These are phyloP conservation scores for Thraustochytrium sp. DNA, from an alignment of 352 stramenopile genomes.

Conservation along the genomic window DNA sequence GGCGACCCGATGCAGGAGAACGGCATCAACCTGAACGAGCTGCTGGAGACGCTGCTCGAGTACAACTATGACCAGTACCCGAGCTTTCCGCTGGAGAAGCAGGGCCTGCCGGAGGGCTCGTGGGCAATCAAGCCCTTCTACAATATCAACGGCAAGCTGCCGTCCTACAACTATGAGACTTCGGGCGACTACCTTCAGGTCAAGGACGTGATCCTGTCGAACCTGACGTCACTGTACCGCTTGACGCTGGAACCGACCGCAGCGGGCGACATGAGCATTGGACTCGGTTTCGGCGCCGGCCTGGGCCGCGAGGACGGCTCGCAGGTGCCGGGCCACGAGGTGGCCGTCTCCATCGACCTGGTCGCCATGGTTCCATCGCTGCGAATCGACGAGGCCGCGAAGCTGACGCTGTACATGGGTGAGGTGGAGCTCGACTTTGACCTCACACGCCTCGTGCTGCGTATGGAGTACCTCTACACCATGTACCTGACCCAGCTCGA, in stretches of 20 bases:
- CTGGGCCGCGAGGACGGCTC: background rate
- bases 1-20: background rate
- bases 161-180: background rate
- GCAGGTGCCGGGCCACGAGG: background rate
- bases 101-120: background rate
- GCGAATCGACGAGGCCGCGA: background rate
- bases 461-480: background rate
- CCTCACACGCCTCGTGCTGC: background rate
- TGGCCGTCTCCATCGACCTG: background rate
- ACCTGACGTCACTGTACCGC: background rate
- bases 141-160: background rate
- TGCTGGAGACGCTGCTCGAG: background rate
- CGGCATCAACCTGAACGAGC: slow-evolving; percentile 8
- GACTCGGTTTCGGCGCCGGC: background rate
- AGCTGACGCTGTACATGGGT: background rate
- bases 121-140: background rate
- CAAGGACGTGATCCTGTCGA: background rate
- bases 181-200: background rate
- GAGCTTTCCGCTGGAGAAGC: background rate
- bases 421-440: background rate
- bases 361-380: background rate
- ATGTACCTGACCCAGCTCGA: background rate
- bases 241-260: background rate
- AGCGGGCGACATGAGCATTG: background rate
- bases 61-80: background rate